A percentile compares a stretch with the other conserved stretches of the same genome.
These are phyloP conservation scores for Rhizopogon roseolus DNA, from an alignment of 768 basidiomycete genomes.

Conservation along the genomic window DNA sequence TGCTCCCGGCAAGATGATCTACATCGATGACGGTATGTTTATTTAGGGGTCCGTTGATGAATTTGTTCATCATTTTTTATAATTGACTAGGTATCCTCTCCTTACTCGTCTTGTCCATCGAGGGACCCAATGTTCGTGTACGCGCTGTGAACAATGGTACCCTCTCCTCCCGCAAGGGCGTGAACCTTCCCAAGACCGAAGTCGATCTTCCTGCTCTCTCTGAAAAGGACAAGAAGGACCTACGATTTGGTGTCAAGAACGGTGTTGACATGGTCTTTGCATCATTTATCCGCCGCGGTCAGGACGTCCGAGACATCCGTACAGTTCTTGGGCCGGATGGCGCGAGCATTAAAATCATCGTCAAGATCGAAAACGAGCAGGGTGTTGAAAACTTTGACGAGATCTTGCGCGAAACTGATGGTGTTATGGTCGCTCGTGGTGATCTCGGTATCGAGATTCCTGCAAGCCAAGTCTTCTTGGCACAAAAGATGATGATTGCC, in stretches of 20 bases:
- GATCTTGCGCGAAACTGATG: conserved; percentile 90
- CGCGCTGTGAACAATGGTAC: conserved; percentile 87
- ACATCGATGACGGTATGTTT: conserved; percentile 85
- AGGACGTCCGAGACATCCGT: conserved; percentile 94
- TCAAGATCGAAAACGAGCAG: conserved; percentile 99
- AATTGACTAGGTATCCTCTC: conserved; percentile 64
- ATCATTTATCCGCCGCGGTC: conserved; percentile 93
- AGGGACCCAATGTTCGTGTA: conserved; percentile 76
- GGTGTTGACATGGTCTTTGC: conserved; percentile 99
- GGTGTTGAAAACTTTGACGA: conserved; percentile 99
- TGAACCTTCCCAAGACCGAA: conserved; percentile 96
- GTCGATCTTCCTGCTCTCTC: conserved; percentile 98
- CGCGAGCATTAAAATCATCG: conserved; percentile 95
- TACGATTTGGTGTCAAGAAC: conserved; percentile 94
- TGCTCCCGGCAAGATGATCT: conserved; percentile 94
- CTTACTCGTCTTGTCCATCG: conserved; percentile 87
- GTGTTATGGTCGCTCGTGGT: conserved; percentile 99
- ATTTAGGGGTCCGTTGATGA: background rate
- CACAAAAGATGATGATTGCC: conserved; percentile 99
- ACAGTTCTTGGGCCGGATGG: conserved; percentile 92
- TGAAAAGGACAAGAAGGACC: conserved; percentile 96
- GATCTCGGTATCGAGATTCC: conserved; percentile 99
- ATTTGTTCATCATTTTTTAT: conserved; percentile 2
- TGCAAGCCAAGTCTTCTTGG: conserved; percentile 97
- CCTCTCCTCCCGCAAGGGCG: conserved; percentile 96